Evolutionary conservation across 805 yeast genomes (phyloP).

Genomic region (Barnettozyma pratensis): DNA sequence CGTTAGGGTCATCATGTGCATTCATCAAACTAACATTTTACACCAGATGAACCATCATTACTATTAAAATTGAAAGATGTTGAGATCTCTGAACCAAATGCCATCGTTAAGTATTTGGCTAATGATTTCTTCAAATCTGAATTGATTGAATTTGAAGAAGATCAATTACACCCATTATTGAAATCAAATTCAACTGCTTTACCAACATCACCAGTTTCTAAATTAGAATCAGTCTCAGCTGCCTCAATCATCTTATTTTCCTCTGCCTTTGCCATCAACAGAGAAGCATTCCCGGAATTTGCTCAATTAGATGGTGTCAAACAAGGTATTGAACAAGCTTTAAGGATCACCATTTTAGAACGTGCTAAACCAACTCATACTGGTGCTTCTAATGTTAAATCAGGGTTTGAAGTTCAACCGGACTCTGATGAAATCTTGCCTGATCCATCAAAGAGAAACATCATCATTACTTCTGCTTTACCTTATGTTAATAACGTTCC

Average conservation of each 20-base stretch:
- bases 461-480: constrained; percentile 89
- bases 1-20: no score
- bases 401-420: constrained; percentile 23
- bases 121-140: constrained; percentile 37
- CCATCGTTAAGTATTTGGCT: constrained; percentile 61
- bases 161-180: constrained; percentile 35
- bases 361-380: constrained; percentile 39
- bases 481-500: constrained; percentile 99
- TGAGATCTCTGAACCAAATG: constrained; percentile 58
- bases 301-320: constrained; percentile 32
- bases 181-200: constrained; percentile 24
- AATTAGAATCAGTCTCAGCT: constrained; percentile 35
- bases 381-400: constrained; percentile 28
- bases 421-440: constrained; percentile 50
- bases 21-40: not conserved
- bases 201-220: constrained; percentile 7
- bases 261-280: constrained; percentile 43
- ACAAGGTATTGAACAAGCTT: constrained; percentile 42
- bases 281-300: constrained; percentile 23
- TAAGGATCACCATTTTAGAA: constrained; percentile 38
- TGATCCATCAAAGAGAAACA: constrained; percentile 55
- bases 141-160: constrained; percentile 40
- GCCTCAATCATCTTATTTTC: constrained; percentile 57
- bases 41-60: constrained; percentile 20
- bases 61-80: constrained; percentile 21